Percentiles rank a stretch among this genome's conserved stretches.
phyloP scores from a whole-genome alignment of 352 stramenopile species.

The Globisporangium heterothallicum region DNA sequence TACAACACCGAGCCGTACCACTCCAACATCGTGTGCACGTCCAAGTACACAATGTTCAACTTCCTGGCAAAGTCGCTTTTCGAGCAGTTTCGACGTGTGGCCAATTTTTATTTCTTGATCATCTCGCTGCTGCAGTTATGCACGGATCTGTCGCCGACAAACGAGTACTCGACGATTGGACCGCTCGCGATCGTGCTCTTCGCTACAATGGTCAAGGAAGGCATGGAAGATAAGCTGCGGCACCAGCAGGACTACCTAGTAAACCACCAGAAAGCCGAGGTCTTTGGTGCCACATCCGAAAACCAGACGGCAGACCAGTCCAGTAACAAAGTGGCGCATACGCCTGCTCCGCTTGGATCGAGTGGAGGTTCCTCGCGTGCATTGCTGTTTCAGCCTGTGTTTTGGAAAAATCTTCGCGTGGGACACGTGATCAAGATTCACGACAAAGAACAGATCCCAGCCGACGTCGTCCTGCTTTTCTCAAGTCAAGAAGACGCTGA shows the following conservation, averaged over 20 bases:
- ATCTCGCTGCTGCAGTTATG: constrained; percentile 93
- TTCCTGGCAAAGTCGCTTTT: constrained; percentile 95
- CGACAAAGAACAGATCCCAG: constrained; percentile 87
- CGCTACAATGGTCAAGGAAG: constrained; percentile 85
- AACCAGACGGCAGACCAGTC: constrained; percentile 11
- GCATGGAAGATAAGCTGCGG: constrained; percentile 63
- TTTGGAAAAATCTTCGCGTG: constrained; percentile 83
- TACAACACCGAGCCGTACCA: constrained; percentile 34
- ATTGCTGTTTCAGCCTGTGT: constrained; percentile 60
- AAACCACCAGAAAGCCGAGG: constrained; percentile 58
- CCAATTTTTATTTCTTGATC: constrained; percentile 96
- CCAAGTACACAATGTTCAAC: constrained; percentile 93
- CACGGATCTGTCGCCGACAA: constrained; percentile 83
- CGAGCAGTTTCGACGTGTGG: constrained; percentile 94
- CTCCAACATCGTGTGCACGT: constrained; percentile 71
- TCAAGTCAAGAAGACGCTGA: constrained; percentile 65
- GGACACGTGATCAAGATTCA: constrained; percentile 86
- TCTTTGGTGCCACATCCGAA: constrained; percentile 26
- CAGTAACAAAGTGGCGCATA: constrained; percentile 9
- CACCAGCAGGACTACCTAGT: constrained; percentile 72
- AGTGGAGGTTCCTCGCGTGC: constrained; percentile 1
- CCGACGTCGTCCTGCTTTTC: constrained; percentile 89
- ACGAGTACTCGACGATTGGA: constrained; percentile 83
- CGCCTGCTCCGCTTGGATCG: neutral
- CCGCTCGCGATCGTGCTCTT: constrained; percentile 75